Evolutionary conservation across 441 rosid genomes (phyloP).

Genomic region (Erodium trifolium): DNA sequence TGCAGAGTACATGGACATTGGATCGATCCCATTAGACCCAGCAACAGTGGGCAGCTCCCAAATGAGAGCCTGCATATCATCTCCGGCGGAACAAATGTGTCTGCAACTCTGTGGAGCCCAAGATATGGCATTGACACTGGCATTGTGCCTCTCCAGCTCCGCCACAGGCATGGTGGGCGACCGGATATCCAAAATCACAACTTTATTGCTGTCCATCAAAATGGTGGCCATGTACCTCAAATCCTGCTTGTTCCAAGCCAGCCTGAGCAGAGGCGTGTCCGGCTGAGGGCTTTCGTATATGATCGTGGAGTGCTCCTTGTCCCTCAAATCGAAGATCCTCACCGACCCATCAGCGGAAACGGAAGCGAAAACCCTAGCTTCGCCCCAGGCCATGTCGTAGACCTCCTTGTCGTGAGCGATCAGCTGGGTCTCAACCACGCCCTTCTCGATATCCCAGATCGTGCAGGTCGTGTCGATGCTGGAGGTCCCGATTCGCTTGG

Average conservation of each 20-base stretch:
- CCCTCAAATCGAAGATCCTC: slow-evolving; percentile 74
- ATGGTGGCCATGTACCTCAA: slow-evolving; percentile 78
- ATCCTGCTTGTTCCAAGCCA: slow-evolving; percentile 97
- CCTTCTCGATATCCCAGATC: slow-evolving; percentile 80
- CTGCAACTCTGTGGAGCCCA: slow-evolving; percentile 89
- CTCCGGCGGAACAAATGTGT: slow-evolving; percentile 83
- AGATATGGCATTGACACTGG: slow-evolving; percentile 73
- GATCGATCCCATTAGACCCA: slow-evolving; percentile 91
- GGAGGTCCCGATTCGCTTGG: slow-evolving; percentile 79
- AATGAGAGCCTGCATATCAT: slow-evolving; percentile 70
- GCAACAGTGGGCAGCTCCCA: slow-evolving; percentile 92
- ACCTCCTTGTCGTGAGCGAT: slow-evolving; percentile 96
- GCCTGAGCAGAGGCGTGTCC: slow-evolving; percentile 69
- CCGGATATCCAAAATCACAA: slow-evolving; percentile 81
- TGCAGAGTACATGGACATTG: slow-evolving; percentile 69
- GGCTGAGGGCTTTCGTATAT: slow-evolving; percentile 89
- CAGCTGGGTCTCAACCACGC: slow-evolving; percentile 73
- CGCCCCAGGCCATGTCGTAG: slow-evolving; percentile 94
- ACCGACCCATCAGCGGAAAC: slow-evolving; percentile 96
- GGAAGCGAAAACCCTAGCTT: slow-evolving; percentile 80
- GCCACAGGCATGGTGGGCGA: slow-evolving; percentile 87
- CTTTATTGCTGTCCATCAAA: slow-evolving; percentile 83
- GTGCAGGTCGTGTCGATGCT: slow-evolving; percentile 93
- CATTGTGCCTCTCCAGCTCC: slow-evolving; percentile 77
- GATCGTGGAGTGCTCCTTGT: slow-evolving; percentile 86